These are phyloP conservation scores for Cadophora sp. DNA, from an alignment of 2,329 filamentous ascomycete species.

Conservation along the genomic window DNA sequence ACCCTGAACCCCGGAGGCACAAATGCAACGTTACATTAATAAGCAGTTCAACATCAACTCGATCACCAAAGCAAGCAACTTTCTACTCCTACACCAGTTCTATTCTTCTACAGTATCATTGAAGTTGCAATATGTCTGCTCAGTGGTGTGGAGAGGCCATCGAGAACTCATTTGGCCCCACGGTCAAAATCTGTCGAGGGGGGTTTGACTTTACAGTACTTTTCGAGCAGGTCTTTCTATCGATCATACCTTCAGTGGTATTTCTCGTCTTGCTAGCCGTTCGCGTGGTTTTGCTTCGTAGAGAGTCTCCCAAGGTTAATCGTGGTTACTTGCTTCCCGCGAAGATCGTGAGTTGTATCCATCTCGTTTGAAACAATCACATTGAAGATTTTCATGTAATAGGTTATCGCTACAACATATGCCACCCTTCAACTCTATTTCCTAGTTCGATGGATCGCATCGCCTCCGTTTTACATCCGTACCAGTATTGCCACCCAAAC, in stretches of 20 bases:
- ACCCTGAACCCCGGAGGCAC: neutral
- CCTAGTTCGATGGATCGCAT: constrained; percentile 5
- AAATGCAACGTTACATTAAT: constrained; percentile 4
- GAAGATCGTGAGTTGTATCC: constrained; percentile 3
- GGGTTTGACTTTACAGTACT: constrained; percentile 5
- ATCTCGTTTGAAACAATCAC: constrained; percentile 1
- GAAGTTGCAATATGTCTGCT: neutral
- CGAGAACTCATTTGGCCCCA: constrained; percentile 6
- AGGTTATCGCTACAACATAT: constrained; percentile 5
- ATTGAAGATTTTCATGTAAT: neutral
- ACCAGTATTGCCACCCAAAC: constrained; percentile 6
- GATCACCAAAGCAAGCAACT: neutral
- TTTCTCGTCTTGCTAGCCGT: constrained; percentile 3
- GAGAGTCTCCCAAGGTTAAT: constrained; percentile 5
- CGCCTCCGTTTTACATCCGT: constrained; percentile 5
- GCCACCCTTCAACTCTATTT: constrained; percentile 1
- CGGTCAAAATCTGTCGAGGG: constrained; percentile 4
- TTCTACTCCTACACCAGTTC: neutral
- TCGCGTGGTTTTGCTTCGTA: constrained; percentile 4
- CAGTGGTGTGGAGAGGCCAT: constrained; percentile 3
- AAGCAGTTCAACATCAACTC: constrained; percentile 7
- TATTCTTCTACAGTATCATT: constrained; percentile 1
- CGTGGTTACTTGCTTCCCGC: constrained; percentile 5
- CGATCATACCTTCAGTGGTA: neutral
- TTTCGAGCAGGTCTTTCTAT: constrained; percentile 7